Base-by-base conservation (phyloP, 768 basidiomycete species). In the Tricholomella constricta region DNA sequence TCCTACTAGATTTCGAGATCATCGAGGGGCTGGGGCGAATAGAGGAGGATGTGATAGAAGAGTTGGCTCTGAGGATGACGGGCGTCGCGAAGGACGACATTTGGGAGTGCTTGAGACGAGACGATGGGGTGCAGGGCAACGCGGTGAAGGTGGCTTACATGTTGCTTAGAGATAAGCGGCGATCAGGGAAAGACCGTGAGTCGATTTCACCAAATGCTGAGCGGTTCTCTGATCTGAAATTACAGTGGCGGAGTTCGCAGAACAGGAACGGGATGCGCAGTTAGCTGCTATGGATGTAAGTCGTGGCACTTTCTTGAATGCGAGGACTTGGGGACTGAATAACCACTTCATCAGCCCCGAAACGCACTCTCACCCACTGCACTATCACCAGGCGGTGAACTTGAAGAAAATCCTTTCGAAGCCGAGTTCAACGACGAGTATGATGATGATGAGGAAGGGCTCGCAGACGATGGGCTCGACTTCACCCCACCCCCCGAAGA, bases 121-220 rank as follows among this genome's bases (percentile, higher is more conserved):
- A 94, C 47, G 93, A 95, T 57, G 94, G 91, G 0, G 78, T 83
- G 36, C 85, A 88, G 55, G 91, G 94, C 34, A 97, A 98, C 66
- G 87, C 92, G 48, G 88, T 98, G 66, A 95, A 97, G 71, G 94
- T 99, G 6, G 94, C 96, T 0, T 99, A 98, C 70, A 85, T 94
- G 83, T 77, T 99, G 4, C 76, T 97, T 40, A 78, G 93, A 51
- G 96, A 99, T 65, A 94, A 94, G 73, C 78, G 85, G 60, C 75
- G 94, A 34, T 78, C 89, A 48, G 86, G 93, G 6, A 83, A 88
- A 68, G 92, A 94, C 66, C 72, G 94, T 96, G 62, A 78, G 93
- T 78, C 11, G 45, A 32, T 17, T 12, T 44, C 6, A 31, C 5
- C 51, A 41, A 27, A 44, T 40, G 14, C 32, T 32, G 31, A 43